A percentile compares a stretch with the other conserved stretches of the same genome.
phyloP scores from a whole-genome alignment of 2,329 filamentous ascomycete genomes.

The Talaromyces piceae region DNA sequence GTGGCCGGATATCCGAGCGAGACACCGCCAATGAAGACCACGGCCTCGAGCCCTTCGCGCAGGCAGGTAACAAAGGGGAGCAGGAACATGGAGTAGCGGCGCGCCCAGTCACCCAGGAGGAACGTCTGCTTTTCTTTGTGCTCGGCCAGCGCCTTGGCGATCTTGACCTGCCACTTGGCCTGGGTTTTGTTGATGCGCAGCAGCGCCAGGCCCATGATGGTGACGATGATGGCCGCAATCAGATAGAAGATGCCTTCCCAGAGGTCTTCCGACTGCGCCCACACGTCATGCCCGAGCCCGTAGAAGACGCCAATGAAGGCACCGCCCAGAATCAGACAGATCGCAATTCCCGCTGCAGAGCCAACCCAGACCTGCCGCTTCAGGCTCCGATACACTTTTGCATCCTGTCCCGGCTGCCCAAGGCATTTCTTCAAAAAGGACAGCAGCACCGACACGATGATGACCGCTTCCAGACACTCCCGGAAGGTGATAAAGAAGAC shows the following conservation, averaged over 20 bases:
- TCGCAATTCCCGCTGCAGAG: slow-evolving; percentile 52
- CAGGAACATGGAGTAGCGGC: slow-evolving; percentile 77
- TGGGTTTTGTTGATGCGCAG: slow-evolving; percentile 76
- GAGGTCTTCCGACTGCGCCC: slow-evolving; percentile 62
- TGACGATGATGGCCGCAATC: slow-evolving; percentile 71
- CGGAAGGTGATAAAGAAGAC: slow-evolving; percentile 89
- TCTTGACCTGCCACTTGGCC: slow-evolving; percentile 80
- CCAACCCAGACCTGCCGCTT: slow-evolving; percentile 66
- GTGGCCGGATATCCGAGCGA: slow-evolving; percentile 67
- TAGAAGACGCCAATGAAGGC: slow-evolving; percentile 69
- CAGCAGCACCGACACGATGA: slow-evolving; percentile 80
- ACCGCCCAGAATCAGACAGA: slow-evolving; percentile 59
- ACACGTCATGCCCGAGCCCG: slow-evolving; percentile 58
- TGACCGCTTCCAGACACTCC: slow-evolving; percentile 73
- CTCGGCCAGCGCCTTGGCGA: slow-evolving; percentile 60
- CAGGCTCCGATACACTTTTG: slow-evolving; percentile 58
- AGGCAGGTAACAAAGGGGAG: slow-evolving; percentile 84
- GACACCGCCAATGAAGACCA: slow-evolving; percentile 80
- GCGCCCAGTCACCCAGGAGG: slow-evolving; percentile 54
- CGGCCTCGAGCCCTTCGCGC: slow-evolving; percentile 75
- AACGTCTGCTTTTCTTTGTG: slow-evolving; percentile 26
- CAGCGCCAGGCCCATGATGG: slow-evolving; percentile 69
- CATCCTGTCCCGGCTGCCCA: slow-evolving; percentile 53
- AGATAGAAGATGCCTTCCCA: slow-evolving; percentile 77
- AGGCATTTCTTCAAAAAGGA: slow-evolving; percentile 79